Conservation (phyloP, 2,329 filamentous ascomycete species). For the Teratosphaeriaceae sp. region DNA sequence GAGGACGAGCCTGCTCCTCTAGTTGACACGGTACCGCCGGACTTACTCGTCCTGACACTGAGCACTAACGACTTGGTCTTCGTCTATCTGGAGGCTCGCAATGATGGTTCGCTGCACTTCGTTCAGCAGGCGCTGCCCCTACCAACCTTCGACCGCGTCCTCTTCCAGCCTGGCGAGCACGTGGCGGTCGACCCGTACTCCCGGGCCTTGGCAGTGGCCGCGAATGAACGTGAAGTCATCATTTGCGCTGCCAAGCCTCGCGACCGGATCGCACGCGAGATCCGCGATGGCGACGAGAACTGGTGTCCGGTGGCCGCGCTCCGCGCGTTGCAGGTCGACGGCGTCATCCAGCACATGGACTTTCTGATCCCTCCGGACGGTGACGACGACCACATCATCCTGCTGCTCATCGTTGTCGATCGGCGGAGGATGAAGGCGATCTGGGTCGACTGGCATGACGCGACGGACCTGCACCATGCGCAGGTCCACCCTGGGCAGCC, state of each 20-base stretch:
- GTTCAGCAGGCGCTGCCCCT: constrained; percentile 53
- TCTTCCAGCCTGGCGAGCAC: constrained; percentile 54
- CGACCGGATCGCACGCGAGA: constrained; percentile 43
- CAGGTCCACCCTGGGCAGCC: constrained; percentile 19
- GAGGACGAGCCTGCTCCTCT: constrained; percentile 10
- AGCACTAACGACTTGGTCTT: constrained; percentile 70
- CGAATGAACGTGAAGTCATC: constrained; percentile 62
- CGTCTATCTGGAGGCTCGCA: constrained; percentile 54
- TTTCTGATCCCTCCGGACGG: constrained; percentile 68
- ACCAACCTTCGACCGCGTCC: constrained; percentile 47
- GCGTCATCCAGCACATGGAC: constrained; percentile 76
- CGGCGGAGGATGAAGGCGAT: constrained; percentile 36
- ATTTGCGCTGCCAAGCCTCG: constrained; percentile 63
- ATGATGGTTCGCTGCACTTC: constrained; percentile 51
- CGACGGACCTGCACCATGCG: constrained; percentile 13
- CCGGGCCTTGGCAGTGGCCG: constrained; percentile 59
- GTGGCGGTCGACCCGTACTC: constrained; percentile 71
- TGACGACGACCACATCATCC: constrained; percentile 61
- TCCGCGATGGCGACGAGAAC: constrained; percentile 38
- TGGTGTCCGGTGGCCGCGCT: constrained; percentile 56
- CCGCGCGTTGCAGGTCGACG: constrained; percentile 47
- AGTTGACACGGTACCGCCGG: constrained; percentile 54
- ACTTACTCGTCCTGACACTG: constrained; percentile 71
- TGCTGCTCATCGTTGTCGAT: constrained; percentile 56
- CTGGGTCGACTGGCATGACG: constrained; percentile 26